These are phyloP conservation scores for Solanum paucissectum DNA, from an alignment of 257 asterid genomes.

Conservation along the genomic window DNA sequence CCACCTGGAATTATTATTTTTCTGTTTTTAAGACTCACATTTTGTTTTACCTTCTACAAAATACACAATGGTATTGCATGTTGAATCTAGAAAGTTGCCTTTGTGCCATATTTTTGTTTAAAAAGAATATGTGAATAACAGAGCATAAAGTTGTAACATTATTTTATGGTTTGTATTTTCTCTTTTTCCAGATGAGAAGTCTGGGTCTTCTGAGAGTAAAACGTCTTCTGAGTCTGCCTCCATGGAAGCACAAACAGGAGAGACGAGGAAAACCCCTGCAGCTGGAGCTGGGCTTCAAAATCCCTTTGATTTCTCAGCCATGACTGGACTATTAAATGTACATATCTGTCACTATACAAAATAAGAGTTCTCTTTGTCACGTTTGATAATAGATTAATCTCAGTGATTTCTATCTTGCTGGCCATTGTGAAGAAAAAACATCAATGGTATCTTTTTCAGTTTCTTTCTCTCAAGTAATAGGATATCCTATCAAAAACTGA, in stretches of 20 bases:
- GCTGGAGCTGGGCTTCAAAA: constrained; percentile 45
- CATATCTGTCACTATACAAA: neutral
- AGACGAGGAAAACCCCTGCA: constrained; percentile 31
- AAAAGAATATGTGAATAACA: neutral
- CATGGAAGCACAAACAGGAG: constrained; percentile 38
- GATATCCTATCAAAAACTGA: neutral
- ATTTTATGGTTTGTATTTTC: neutral
- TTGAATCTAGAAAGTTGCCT: neutral
- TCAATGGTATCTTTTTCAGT: neutral
- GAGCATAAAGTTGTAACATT: neutral
- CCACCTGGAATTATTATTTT: neutral
- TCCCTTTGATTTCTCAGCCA: constrained; percentile 83
- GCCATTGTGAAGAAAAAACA: neutral
- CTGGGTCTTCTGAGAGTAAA: constrained; percentile 32
- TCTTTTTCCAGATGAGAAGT: constrained; percentile 38
- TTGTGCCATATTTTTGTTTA: neutral
- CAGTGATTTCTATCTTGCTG: neutral
- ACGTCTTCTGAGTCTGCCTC: constrained; percentile 19
- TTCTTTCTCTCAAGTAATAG: neutral
- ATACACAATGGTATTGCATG: neutral
- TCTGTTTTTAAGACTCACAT: neutral
- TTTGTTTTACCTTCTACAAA: neutral
- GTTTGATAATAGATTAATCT: neutral
- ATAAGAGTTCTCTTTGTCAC: neutral
- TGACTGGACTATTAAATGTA: constrained; percentile 84